Evolutionary conservation across 257 asterid species (phyloP).

Genomic region (Nicotiana undulata): DNA sequence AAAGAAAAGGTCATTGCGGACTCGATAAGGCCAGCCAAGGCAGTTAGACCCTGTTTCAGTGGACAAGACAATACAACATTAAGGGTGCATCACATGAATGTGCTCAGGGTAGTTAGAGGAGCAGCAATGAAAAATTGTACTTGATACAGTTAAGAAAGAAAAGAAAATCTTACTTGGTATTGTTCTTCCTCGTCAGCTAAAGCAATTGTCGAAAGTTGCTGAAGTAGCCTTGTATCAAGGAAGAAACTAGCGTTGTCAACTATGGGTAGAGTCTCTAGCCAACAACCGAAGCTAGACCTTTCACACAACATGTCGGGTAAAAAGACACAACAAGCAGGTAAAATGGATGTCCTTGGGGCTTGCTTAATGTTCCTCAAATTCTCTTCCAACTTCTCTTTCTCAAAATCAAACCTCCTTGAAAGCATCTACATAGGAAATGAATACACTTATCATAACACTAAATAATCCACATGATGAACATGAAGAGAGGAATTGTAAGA

Average conservation of each 20-base stretch:
- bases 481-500: constrained; percentile 2
- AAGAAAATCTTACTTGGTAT: constrained; percentile 27
- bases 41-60: constrained; percentile 42
- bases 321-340: constrained; percentile 54
- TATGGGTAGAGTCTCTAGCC: constrained; percentile 58
- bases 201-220: constrained; percentile 37
- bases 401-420: constrained; percentile 47
- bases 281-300: constrained; percentile 42
- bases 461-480: neutral
- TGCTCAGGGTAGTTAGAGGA: neutral
- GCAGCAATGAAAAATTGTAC: neutral
- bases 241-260: constrained; percentile 63
- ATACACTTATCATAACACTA: constrained; percentile 11
- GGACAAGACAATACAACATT: constrained; percentile 5
- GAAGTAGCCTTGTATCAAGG: constrained; percentile 60
- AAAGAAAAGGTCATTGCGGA: constrained; percentile 49
- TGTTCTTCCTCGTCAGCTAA: constrained; percentile 45
- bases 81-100: neutral
- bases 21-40: constrained; percentile 34
- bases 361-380: constrained; percentile 16
- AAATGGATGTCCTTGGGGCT: constrained; percentile 16
- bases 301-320: constrained; percentile 42
- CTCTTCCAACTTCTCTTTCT: constrained; percentile 43
- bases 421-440: constrained; percentile 38
- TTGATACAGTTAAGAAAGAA: neutral